These are phyloP conservation scores for Nannizziopsis barbatae DNA, from an alignment of 2,329 filamentous ascomycete species.

Conservation along the genomic window DNA sequence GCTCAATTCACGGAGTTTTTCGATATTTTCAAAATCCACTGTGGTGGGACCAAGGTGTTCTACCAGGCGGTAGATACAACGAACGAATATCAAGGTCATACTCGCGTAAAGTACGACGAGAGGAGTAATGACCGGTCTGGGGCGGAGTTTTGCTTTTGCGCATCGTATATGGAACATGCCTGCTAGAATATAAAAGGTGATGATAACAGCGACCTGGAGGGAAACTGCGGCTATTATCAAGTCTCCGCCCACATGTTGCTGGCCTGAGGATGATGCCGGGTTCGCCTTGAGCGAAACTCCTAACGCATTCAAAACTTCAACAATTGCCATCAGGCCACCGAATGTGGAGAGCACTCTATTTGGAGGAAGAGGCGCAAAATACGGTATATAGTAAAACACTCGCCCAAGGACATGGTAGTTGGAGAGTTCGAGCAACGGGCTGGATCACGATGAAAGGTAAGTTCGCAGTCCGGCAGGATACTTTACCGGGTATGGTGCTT, in stretches of 20 bases:
- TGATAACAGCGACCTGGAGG: conserved; percentile 18
- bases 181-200: conserved; percentile 15
- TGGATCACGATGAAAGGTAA: too few species aligned
- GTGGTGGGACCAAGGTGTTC: conserved; percentile 39
- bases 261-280: conserved; percentile 14
- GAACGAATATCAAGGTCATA: conserved; percentile 38
- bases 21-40: conserved; percentile 6
- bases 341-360: conserved; percentile 33
- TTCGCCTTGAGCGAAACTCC: conserved; percentile 42
- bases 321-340: conserved; percentile 36
- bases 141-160: conserved; percentile 11
- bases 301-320: conserved; percentile 41
- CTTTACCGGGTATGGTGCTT: conserved; percentile 11
- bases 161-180: conserved; percentile 16
- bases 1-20: conserved; percentile 25
- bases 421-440: conserved; percentile 49
- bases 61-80: conserved; percentile 46
- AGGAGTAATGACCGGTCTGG: conserved; percentile 26
- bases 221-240: conserved; percentile 42
- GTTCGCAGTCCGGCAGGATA: not conserved
- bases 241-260: conserved; percentile 35
- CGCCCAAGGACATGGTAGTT: conserved; percentile 53
- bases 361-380: conserved; percentile 41
- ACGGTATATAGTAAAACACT: conserved; percentile 51
- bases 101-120: conserved; percentile 43